Base-by-base conservation (phyloP, 106 monocot genomes). In the Triglochin maritima region DNA sequence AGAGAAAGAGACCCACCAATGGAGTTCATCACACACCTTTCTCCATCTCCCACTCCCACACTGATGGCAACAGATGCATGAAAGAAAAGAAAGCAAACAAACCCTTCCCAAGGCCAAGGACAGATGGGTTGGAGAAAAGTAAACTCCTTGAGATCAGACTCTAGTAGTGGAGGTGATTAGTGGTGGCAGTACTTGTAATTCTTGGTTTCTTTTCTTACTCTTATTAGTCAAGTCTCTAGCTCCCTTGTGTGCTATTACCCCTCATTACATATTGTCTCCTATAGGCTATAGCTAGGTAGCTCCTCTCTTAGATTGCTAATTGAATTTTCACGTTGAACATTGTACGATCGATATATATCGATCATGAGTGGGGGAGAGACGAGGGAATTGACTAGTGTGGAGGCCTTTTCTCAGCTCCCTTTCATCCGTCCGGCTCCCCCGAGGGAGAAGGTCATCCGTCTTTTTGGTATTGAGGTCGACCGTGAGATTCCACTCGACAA, bases 351-450 rank as follows among this genome's bases (percentile, higher is more conserved):
- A n/a, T n/a, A 29, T 29, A 29, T 52, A 52, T 52, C 7, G 52
- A 52, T 52, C 52, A 66, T 66, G 66, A 54, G 66, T 50, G 66
- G 53, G 13, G 53, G 66, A 53, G 66, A 66, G 66, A 66, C 66
- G 10, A 29, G 68, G 47, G 87, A 87, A 70, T 87, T 87, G 81
- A 81, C 80, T 78, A 75, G 70, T 47, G 89, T 90, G 41, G 79
- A 81, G 64, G 72, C 85, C 83, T 95, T 95, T 81, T 87, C 94
- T 3, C 90, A 90, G 81, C 81, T 90, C 44, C 94, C 94, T 1
- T 90, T 95, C 73, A 77, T 81, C 67, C 82, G 87, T 5, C 74
- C 89, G 3, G 57, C 60, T 0, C 52, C 79, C 0, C 10, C 48
- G 2, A 15, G 47, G 43, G 69, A 73, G 7, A 76, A 69, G 29